Evolutionary conservation across 2,329 filamentous ascomycete genomes (phyloP), one percentile per base, ranked within the genome.

Genomic region (Beauveria brongniartii): DNA sequence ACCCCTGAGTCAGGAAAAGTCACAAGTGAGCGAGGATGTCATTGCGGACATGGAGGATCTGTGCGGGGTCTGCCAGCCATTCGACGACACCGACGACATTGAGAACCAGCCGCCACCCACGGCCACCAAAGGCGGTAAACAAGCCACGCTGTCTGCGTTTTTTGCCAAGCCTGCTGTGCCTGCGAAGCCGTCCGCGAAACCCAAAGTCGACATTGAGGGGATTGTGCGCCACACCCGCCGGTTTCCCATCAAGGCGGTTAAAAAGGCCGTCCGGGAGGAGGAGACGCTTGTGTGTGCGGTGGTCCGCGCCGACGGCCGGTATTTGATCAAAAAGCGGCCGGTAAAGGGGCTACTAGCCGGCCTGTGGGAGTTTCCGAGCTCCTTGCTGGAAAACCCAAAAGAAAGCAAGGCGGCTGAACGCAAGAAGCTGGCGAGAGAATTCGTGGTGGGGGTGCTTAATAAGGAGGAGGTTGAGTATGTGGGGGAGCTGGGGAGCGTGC

Each of bases 311-410:
- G 76, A 81, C 59, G 77, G 77, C 0, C 64, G 68, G 2, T 82
- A 78, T 58, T 69, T 84, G 2, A 72, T 84, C 57, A 78, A 78
- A 18, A 76, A 76, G 1, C 79, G 82, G 0, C 81, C 82, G 0
- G 74, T 76, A 12, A 83, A 80, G 66, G 82, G 82, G 0, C 73
- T 84, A 1, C 70, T 84, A 0, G 82, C 81, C 0, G 78, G 80
- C 0, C 64, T 85, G 5, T 84, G 82, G 82, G 81, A 85, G 63
- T 75, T 85, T 6, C 82, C 82, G 0, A 83, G 80, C 64, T 66
- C 71, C 3, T 69, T 71, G 0, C 62, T 82, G 0, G 57, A 68
- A 41, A 63, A 64, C 5, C 5, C 59, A 3, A 62, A 61, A 5
- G 64, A 67, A 4, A 57, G 58, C 4, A 57, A 10, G 71, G 67